These are phyloP conservation scores for Pisolithus sp. DNA, from an alignment of 768 basidiomycete genomes.

Conservation along the genomic window DNA sequence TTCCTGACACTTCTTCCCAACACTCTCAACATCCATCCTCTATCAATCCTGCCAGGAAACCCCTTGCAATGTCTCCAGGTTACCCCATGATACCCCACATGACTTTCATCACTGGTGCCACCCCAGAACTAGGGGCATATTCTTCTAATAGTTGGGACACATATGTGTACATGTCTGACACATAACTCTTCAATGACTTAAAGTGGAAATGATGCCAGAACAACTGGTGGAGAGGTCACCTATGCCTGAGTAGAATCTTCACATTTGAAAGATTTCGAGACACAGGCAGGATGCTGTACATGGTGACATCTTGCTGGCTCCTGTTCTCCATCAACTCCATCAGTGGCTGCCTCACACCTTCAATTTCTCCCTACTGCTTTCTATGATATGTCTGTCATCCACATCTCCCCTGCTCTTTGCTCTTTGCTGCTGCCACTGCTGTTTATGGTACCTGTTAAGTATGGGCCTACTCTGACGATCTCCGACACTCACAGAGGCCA, in stretches of 20 bases:
- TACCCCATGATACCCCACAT: too few species aligned
- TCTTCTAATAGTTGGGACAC: too few species aligned
- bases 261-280: constrained; percentile 60
- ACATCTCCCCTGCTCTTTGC: not conserved
- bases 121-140: too few species aligned
- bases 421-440: not conserved
- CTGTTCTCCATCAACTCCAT: not conserved
- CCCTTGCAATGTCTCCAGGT: too few species aligned
- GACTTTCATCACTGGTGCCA: too few species aligned
- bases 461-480: too few species aligned
- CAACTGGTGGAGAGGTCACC: constrained; percentile 53
- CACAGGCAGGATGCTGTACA: constrained; percentile 81
- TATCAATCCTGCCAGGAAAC: too few species aligned
- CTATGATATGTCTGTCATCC: too few species aligned
- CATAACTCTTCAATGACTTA: constrained; percentile 5
- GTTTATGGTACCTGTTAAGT: too few species aligned
- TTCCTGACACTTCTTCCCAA: not conserved
- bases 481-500: too few species aligned
- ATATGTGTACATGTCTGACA: too few species aligned
- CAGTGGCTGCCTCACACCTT: not conserved
- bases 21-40: not conserved
- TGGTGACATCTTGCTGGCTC: constrained; percentile 11
- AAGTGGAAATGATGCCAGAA: constrained; percentile 61
- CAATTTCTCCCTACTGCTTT: too few species aligned
- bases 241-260: constrained; percentile 77